These are phyloP conservation scores for Globisporangium acanthophoron DNA, from an alignment of 352 stramenopile genomes.

Conservation along the genomic window DNA sequence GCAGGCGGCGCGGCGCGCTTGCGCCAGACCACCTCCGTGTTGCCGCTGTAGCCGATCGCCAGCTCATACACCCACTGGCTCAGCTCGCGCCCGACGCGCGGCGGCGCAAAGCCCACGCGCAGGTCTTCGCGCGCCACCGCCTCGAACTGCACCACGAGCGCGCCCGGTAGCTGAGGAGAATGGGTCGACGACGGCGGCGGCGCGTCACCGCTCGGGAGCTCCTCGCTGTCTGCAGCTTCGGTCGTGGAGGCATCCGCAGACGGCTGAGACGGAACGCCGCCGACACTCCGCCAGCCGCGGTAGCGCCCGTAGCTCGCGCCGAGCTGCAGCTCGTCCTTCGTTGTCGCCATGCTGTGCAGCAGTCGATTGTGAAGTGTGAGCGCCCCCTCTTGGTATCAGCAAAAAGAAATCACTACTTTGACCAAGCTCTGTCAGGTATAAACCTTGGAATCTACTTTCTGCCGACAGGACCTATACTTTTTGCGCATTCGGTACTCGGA, in stretches of 20 bases:
- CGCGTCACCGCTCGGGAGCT: background rate
- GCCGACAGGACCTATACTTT: no score
- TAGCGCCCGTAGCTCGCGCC: conserved; percentile 55
- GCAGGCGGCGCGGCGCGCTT: conserved; percentile 26
- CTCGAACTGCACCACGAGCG: conserved; percentile 66
- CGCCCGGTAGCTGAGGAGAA: conserved; percentile 13
- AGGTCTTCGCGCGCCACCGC: conserved; percentile 57
- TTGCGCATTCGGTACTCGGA: no score
- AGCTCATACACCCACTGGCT: conserved; percentile 61
- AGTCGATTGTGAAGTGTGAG: background rate
- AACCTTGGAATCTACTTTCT: no score
- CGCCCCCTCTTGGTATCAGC: no score
- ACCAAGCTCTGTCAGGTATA: no score
- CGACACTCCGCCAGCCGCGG: conserved; percentile 30
- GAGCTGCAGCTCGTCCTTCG: conserved; percentile 35
- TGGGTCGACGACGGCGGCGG: no score
- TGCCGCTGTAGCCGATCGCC: conserved; percentile 59
- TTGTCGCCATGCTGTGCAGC: background rate
- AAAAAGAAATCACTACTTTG: no score
- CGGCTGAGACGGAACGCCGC: conserved; percentile 2
- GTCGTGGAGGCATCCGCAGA: conserved; percentile 2
- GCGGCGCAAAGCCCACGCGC: conserved; percentile 55
- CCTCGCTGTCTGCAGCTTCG: conserved; percentile 3
- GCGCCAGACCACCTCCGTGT: conserved; percentile 67
- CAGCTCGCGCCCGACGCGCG: conserved; percentile 9